Conservation (phyloP, 352 stramenopile species). For the Pythium grandisporangium region DNA sequence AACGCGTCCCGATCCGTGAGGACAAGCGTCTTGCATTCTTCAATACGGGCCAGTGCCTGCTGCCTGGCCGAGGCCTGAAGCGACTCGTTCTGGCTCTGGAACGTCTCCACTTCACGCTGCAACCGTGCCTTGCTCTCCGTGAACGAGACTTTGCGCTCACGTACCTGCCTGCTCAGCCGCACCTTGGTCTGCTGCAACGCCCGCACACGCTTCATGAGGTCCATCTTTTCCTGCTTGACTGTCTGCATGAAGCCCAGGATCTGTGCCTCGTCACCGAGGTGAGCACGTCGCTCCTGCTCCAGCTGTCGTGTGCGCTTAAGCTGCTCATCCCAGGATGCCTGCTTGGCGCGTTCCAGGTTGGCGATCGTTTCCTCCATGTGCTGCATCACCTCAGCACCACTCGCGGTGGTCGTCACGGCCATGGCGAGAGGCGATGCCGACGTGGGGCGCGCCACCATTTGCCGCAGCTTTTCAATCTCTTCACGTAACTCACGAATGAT, state of each 20-base stretch:
- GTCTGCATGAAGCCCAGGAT: conserved; percentile 86
- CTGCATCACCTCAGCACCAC: conserved; percentile 43
- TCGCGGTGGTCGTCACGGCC: neutral
- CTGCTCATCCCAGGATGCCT: conserved; percentile 88
- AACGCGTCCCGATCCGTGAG: conserved; percentile 55
- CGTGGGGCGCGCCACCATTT: conserved; percentile 73
- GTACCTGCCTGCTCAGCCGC: conserved; percentile 63
- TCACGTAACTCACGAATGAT: conserved; percentile 88
- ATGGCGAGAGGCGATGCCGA: conserved; percentile 3
- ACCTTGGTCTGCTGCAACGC: conserved; percentile 73
- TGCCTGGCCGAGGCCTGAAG: conserved; percentile 40
- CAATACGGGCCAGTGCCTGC: conserved; percentile 50
- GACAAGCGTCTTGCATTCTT: conserved; percentile 43
- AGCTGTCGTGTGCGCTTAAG: conserved; percentile 73
- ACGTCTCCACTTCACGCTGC: conserved; percentile 64
- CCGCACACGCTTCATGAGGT: conserved; percentile 87
- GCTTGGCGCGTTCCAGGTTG: conserved; percentile 80
- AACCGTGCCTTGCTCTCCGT: conserved; percentile 57
- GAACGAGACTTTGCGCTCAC: conserved; percentile 69
- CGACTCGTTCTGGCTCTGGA: conserved; percentile 39
- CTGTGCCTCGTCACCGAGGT: conserved; percentile 70
- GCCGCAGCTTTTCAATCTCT: conserved; percentile 86
- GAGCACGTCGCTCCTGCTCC: conserved; percentile 84
- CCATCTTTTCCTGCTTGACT: conserved; percentile 88
- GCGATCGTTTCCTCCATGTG: conserved; percentile 84